Percentiles rank a stretch among this genome's conserved stretches.
Conservation (phyloP, 768 basidiomycete genomes). For the Daedalea quercina region DNA sequence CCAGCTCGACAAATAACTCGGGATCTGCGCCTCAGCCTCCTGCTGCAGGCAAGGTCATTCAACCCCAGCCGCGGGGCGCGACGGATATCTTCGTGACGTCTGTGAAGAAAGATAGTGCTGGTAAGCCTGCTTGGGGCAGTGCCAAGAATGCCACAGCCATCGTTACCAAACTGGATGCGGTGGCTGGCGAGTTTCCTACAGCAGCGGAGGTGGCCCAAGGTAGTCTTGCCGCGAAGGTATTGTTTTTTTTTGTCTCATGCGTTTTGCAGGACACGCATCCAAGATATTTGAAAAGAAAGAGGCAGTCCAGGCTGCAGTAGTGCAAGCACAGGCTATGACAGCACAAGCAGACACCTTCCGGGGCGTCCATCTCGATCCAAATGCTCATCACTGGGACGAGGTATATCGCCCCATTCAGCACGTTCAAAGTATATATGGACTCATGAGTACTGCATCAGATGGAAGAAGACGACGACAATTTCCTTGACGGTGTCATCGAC, state of each 20-base stretch:
- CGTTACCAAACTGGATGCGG: conserved; percentile 34
- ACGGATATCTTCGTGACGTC: conserved; percentile 25
- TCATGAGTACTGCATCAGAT: conserved; percentile 22
- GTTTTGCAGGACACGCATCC: conserved; percentile 10
- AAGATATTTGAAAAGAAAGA: conserved; percentile 29
- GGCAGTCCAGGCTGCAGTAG: conserved; percentile 42
- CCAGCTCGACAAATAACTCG: conserved; percentile 14
- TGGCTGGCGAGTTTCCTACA: conserved; percentile 82
- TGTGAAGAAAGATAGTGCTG: conserved; percentile 19
- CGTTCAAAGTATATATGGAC: not conserved
- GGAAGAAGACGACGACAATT: conserved; percentile 92
- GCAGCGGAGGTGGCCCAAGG: conserved; percentile 92
- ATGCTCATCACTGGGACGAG: conserved; percentile 97
- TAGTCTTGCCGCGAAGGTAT: conserved; percentile 26
- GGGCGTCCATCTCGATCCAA: conserved; percentile 89
- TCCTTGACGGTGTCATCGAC: conserved; percentile 84
- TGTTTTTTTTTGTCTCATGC: not conserved
- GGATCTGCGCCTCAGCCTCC: conserved; percentile 43
- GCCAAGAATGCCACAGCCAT: conserved; percentile 31
- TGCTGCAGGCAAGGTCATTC: conserved; percentile 60
- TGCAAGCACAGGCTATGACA: conserved; percentile 56
- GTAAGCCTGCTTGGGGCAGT: conserved; percentile 71
- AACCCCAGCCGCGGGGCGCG: conserved; percentile 46
- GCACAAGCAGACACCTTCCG: conserved; percentile 93
- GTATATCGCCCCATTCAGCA: conserved; percentile 37